Base-by-base conservation (phyloP, 1,139 yeast genomes). In the Schizosaccharomyces versatilis region DNA sequence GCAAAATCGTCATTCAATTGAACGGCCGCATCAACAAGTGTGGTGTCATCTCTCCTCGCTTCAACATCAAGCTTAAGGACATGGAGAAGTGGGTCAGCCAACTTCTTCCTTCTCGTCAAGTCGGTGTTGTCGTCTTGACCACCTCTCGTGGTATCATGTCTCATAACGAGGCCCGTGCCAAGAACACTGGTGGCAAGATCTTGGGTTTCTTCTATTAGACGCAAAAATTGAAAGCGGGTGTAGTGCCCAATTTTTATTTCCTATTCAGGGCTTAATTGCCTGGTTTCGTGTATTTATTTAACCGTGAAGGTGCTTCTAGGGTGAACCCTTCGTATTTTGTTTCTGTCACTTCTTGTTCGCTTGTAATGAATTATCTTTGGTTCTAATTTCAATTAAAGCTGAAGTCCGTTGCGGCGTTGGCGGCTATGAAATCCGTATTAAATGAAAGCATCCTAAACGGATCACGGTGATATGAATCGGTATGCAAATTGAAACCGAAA, bases 91-190 rank as follows among this genome's bases (percentile, higher is more conserved):
- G 97, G 97, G 86, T 95, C 66, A 94, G 80, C 72, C 86, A 85
- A 80, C 80, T 88, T 71, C 78, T 88, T 70, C 97, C 97, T 69
- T 94, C 97, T 63, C 85, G 97, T 82, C 97, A 88, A 75, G 88
- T 88, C 69, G 97, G 97, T 76, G 86, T 76, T 76, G 88, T 88
- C 69, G 83, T 88, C 72, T 80, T 88, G 69, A 88, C 98, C 72
- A 90, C 98, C 66, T 90, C 98, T 67, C 95, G 97, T 67, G 98
- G 98, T 75, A 90, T 90, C 67, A 86, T 90, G 95, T 97, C 90
- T 78, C 98, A 90, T 76, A 98, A 90, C 77, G 98, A 90, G 78
- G 98, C 98, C 67, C 86, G 96, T 81, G 84, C 97, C 81, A 90
- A 90, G 84, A 97, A 90, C 74, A 97, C 88, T 66, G 85, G 96